Evolutionary conservation across 2,329 filamentous ascomycete species (phyloP).

Genomic region (Fonsecaea erecta): DNA sequence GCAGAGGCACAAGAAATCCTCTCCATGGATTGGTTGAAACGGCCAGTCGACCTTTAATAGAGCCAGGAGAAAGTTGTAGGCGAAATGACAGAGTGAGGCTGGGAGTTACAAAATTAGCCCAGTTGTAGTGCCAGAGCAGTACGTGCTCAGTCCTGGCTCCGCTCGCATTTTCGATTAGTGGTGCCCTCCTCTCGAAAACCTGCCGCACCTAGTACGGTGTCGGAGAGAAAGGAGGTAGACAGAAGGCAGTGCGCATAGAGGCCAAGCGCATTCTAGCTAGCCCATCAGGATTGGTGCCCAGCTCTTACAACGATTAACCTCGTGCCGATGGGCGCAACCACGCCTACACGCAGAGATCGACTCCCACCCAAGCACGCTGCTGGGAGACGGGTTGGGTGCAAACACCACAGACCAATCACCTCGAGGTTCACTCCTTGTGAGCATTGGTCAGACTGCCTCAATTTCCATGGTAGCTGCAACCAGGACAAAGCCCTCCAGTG

Average conservation of each 20-base stretch:
- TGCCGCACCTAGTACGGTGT: not conserved
- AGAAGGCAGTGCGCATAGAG: not conserved
- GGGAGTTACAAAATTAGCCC: not conserved
- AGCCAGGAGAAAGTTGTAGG: not conserved
- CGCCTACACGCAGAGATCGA: not conserved
- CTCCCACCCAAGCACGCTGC: not conserved
- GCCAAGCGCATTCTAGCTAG: not conserved
- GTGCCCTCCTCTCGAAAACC: not conserved
- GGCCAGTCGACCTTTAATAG: not conserved
- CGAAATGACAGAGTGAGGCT: conserved; percentile 10
- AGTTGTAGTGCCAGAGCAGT: not conserved
- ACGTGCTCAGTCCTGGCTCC: not conserved
- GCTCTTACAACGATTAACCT: not conserved
- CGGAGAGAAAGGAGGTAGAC: not conserved
- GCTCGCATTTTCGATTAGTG: not conserved
- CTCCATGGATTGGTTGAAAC: not conserved
- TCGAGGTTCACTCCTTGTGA: not conserved
- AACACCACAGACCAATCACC: not conserved
- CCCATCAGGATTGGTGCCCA: not conserved
- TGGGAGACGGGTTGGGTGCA: not conserved
- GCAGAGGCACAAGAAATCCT: not conserved
- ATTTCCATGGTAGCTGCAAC: not conserved
- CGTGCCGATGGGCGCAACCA: not conserved
- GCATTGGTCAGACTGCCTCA: not conserved
- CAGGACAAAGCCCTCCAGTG: not conserved